phyloP scores from a whole-genome alignment of 192 early-diverging fungal genomes.

The Coemansia sp. region DNA sequence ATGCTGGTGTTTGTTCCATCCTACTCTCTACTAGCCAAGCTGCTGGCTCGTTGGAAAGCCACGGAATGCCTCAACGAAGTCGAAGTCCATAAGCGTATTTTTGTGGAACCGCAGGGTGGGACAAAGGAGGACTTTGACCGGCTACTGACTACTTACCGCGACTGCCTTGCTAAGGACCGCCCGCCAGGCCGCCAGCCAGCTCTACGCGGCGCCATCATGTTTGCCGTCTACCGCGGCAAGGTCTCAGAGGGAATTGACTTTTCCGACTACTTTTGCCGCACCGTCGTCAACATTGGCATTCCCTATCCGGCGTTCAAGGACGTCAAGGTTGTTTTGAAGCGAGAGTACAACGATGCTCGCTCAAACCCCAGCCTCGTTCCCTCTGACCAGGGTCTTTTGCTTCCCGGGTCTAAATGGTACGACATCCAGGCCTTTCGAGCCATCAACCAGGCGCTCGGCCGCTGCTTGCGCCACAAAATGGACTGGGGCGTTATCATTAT shows the following conservation, averaged over 20 bases:
- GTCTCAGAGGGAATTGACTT: constrained; percentile 54
- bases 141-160: constrained; percentile 29
- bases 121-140: constrained; percentile 42
- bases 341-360: constrained; percentile 49
- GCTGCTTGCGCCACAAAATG: constrained; percentile 56
- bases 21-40: constrained; percentile 44
- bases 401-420: constrained; percentile 56
- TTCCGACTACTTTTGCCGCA: constrained; percentile 45
- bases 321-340: constrained; percentile 53
- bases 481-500: constrained; percentile 65
- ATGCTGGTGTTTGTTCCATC: constrained; percentile 52
- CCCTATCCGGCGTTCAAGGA: constrained; percentile 56
- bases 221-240: constrained; percentile 56
- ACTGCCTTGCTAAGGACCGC: constrained; percentile 20
- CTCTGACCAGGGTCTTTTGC: background rate
- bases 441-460: constrained; percentile 59
- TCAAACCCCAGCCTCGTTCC: background rate
- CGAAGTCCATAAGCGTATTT: constrained; percentile 27
- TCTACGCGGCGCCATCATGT: constrained; percentile 35
- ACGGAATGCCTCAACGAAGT: constrained; percentile 26
- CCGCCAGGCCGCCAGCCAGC: constrained; percentile 1
- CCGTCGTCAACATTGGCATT: constrained; percentile 57
- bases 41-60: constrained; percentile 41
- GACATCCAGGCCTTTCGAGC: constrained; percentile 60
- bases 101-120: constrained; percentile 42